Base-by-base conservation (phyloP, 2,329 filamentous ascomycete genomes). In the Trichoderma sp. region DNA sequence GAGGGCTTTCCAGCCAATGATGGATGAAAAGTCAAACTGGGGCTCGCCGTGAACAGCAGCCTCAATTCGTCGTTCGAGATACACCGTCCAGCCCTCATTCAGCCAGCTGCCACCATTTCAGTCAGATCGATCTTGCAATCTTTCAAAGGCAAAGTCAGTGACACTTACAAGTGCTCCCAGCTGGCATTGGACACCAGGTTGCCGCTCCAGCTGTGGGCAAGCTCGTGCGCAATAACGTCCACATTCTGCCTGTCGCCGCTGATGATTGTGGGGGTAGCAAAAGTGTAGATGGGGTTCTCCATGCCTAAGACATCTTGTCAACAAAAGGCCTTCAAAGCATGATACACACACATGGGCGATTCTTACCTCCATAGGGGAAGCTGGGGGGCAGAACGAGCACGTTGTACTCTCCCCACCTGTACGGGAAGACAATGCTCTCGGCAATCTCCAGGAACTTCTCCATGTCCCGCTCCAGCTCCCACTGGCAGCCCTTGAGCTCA, bases 381-480 rank as follows among this genome's bases (percentile, higher is more conserved):
- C 90, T 94, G 0, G 92, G 91, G 4, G 94, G 94, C 39, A 98
- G 81, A 4, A 97, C 90, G 24, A 98, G 81, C 10, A 97, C 91
- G 70, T 98, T 98, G 82, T 98, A 98, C 70, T 93, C 89, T 17
- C 92, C 93, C 95, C 95, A 99, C 66, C 87, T 86, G 77, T 99
- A 98, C 0, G 92, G 91, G 71, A 92, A 96, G 54, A 97, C 87
- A 50, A 88, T 78, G 73, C 86, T 85, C 79, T 97, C 94, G 1
- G 93, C 92, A 17, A 91, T 88, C 69, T 93, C 85, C 76, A 99
- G 90, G 75, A 96, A 98, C 71, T 90, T 93, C 76, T 97, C 93
- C 72, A 94, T 96, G 74, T 96, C 93, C 28, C 85, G 84, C 78
- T 97, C 91, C 21, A 99, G 86, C 79, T 99, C 95, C 89, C 91